A percentile compares a stretch with the other conserved stretches of the same genome.
Conservation (phyloP, 495 filamentous ascomycete species). For the Aspergillus leporis region DNA sequence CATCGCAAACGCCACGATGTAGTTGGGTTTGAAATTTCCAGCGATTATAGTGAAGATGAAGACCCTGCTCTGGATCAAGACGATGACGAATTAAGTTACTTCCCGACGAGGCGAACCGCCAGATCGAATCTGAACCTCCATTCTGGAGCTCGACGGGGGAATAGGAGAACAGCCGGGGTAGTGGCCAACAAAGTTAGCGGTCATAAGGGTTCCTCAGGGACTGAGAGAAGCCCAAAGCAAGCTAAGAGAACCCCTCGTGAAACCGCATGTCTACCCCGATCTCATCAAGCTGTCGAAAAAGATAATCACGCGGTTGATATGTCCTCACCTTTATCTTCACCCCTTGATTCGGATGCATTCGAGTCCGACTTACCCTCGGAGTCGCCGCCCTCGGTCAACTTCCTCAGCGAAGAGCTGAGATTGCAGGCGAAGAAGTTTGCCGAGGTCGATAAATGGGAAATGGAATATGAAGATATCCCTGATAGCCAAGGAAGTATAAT, state of each 20-base stretch:
- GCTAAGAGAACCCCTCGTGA: slow-evolving; percentile 8
- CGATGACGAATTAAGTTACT: slow-evolving; percentile 42
- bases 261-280: neutral
- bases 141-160: slow-evolving; percentile 6
- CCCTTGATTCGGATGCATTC: slow-evolving; percentile 35
- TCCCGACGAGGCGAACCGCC: slow-evolving; percentile 15
- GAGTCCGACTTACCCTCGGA: slow-evolving; percentile 26
- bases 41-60: slow-evolving; percentile 39
- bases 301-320: slow-evolving; percentile 30
- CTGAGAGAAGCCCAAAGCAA: slow-evolving; percentile 8
- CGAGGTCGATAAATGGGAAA: slow-evolving; percentile 68
- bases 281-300: slow-evolving; percentile 21
- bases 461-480: slow-evolving; percentile 69
- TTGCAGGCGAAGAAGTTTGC: slow-evolving; percentile 56
- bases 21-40: slow-evolving; percentile 23
- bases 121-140: slow-evolving; percentile 23
- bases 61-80: slow-evolving; percentile 32
- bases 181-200: slow-evolving; percentile 10
- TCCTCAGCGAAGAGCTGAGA: slow-evolving; percentile 40
- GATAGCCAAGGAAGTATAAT: slow-evolving; percentile 26
- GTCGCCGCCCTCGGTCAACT: slow-evolving; percentile 15
- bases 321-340: slow-evolving; percentile 43
- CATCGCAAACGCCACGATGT: slow-evolving; percentile 24
- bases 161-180: slow-evolving; percentile 18
- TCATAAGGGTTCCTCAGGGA: neutral